phyloP scores from a whole-genome alignment of 257 asterid genomes.

The Voacanga thouarsii region DNA sequence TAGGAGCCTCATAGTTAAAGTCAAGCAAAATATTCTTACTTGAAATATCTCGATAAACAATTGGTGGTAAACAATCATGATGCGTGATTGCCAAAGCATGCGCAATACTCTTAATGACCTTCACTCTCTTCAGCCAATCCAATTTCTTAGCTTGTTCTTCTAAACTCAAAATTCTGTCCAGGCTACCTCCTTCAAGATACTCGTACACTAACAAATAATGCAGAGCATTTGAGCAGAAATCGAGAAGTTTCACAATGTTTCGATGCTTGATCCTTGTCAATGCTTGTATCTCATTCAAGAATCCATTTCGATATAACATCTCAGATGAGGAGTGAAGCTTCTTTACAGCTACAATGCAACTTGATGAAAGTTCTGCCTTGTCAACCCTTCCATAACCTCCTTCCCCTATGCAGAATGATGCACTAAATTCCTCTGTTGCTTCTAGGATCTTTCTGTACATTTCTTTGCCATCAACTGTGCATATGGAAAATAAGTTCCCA shows the following conservation, averaged over 20 bases:
- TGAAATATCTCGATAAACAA: constrained; percentile 38
- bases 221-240: constrained; percentile 26
- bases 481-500: constrained; percentile 17
- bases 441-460: constrained; percentile 25
- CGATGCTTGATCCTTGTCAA: constrained; percentile 14
- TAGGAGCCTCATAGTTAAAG: constrained; percentile 21
- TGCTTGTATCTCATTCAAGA: constrained; percentile 27
- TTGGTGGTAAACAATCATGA: constrained; percentile 36
- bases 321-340: background rate
- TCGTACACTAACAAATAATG: constrained; percentile 33
- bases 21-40: constrained; percentile 32
- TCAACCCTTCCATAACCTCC: constrained; percentile 36
- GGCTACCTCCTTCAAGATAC: constrained; percentile 31
- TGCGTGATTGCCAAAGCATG: constrained; percentile 32
- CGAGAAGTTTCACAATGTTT: constrained; percentile 23
- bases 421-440: constrained; percentile 27
- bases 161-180: constrained; percentile 7
- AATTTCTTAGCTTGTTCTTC: constrained; percentile 25
- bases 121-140: constrained; percentile 24
- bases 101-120: constrained; percentile 28
- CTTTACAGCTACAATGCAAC: constrained; percentile 10
- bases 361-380: constrained; percentile 21
- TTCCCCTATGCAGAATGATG: constrained; percentile 22
- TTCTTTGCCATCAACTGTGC: constrained; percentile 31
- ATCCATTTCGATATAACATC: constrained; percentile 8